Conservation (phyloP, 2,329 filamentous ascomycete genomes). For the Penicillium sp. region DNA sequence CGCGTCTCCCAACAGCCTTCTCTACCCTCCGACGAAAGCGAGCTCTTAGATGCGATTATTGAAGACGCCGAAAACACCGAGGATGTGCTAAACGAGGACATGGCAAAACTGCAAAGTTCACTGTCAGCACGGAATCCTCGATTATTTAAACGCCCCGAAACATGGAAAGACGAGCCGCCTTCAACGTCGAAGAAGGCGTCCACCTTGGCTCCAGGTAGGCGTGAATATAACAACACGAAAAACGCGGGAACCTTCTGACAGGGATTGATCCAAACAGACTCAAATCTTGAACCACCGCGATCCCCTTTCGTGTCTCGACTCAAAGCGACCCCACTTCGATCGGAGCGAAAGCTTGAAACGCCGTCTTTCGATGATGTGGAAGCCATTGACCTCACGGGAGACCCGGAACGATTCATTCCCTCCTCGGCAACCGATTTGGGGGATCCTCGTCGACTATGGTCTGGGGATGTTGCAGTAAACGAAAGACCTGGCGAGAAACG, state of each 20-base stretch:
- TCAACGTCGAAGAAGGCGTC: constrained; percentile 20
- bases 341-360: constrained; percentile 17
- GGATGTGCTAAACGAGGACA: constrained; percentile 32
- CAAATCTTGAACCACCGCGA: constrained; percentile 15
- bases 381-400: constrained; percentile 48
- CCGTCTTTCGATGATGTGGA: constrained; percentile 38
- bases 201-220: constrained; percentile 27
- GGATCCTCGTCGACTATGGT: constrained; percentile 45
- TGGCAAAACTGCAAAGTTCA: constrained; percentile 48
- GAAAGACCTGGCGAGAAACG: constrained; percentile 37
- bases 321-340: constrained; percentile 23
- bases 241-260: background rate
- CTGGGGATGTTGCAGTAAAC: constrained; percentile 43
- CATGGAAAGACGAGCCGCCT: constrained; percentile 18
- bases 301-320: constrained; percentile 19
- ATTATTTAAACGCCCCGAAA: constrained; percentile 36
- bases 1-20: constrained; percentile 17
- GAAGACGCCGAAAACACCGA: constrained; percentile 29
- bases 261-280: constrained; percentile 8
- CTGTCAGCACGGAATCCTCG: constrained; percentile 42
- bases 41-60: constrained; percentile 19
- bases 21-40: constrained; percentile 19
- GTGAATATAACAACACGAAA: background rate
- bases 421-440: constrained; percentile 44
- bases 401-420: constrained; percentile 34